These are phyloP conservation scores for Asterochloris erici DNA, from an alignment of 139 green algal species.

Conservation along the genomic window DNA sequence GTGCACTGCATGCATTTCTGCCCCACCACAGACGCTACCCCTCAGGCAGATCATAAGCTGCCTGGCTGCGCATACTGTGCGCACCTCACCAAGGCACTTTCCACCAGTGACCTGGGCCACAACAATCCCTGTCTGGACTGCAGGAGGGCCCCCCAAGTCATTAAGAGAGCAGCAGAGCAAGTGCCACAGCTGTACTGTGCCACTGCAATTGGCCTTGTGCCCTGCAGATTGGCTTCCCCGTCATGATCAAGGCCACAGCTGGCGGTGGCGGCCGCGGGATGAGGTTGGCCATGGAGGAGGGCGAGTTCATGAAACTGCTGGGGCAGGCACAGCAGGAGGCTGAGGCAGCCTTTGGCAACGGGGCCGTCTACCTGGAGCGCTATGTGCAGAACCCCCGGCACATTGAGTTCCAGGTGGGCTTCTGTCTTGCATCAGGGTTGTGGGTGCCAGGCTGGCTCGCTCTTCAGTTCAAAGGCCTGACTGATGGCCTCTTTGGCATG, in stretches of 20 bases:
- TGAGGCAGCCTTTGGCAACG: constrained; percentile 94
- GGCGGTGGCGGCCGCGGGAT: constrained; percentile 87
- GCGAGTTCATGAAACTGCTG: constrained; percentile 84
- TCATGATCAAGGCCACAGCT: constrained; percentile 98
- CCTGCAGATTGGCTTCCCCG: constrained; percentile 77
- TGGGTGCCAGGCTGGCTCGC: no score
- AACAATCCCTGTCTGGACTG: no score
- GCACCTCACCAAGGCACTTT: no score
- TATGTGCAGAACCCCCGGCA: constrained; percentile 89
- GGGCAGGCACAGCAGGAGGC: constrained; percentile 83
- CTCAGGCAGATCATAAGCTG: no score
- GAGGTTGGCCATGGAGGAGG: constrained; percentile 72
- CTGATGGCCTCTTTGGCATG: no score
- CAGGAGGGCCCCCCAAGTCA: neutral
- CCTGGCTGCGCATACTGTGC: no score
- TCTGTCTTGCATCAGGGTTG: no score
- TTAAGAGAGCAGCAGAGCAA: no score
- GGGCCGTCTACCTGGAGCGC: constrained; percentile 91
- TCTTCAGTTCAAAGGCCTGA: no score
- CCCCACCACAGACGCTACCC: no score
- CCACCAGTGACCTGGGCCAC: no score
- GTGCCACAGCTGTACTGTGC: neutral
- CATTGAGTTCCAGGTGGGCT: constrained; percentile 92
- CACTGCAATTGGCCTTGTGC: constrained; percentile 20
- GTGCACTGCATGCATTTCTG: no score